These are phyloP conservation scores for Pochonia chlamydosporia DNA, from an alignment of 2,329 filamentous ascomycete genomes.

Conservation along the genomic window DNA sequence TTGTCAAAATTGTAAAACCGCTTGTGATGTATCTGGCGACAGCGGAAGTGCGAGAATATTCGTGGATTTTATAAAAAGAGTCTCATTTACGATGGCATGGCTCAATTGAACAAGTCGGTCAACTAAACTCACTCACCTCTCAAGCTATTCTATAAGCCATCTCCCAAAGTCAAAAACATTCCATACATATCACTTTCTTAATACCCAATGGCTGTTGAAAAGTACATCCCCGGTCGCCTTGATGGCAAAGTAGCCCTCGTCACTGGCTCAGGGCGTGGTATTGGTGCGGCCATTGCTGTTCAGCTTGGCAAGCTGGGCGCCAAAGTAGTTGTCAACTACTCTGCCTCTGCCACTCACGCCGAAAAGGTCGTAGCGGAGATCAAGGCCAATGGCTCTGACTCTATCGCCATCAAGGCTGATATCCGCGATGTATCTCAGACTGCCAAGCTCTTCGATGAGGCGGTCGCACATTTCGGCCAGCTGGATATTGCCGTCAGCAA, in stretches of 20 bases:
- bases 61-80: too few relatives aligned
- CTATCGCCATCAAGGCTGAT: constrained; percentile 62
- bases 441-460: constrained; percentile 55
- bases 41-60: too few relatives aligned
- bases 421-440: constrained; percentile 60
- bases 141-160: too few relatives aligned
- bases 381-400: constrained; percentile 52
- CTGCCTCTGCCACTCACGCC: constrained; percentile 50
- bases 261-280: constrained; percentile 45
- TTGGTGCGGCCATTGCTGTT: constrained; percentile 52
- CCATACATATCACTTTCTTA: too few relatives aligned
- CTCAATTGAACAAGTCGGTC: too few relatives aligned
- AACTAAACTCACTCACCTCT: too few relatives aligned
- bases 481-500: constrained; percentile 68
- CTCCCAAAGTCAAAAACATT: too few relatives aligned
- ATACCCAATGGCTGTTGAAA: too few relatives aligned
- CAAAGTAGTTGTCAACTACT: constrained; percentile 54
- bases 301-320: constrained; percentile 52
- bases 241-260: constrained; percentile 29
- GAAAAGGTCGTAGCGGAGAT: constrained; percentile 49
- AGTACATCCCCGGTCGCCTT: constrained; percentile 14
- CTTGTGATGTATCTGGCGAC: too few relatives aligned
- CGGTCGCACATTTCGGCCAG: constrained; percentile 57
- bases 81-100: too few relatives aligned
- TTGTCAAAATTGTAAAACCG: too few relatives aligned